These are phyloP conservation scores for Dothideomycetes sp. DNA, from an alignment of 2,329 filamentous ascomycete genomes.

Conservation along the genomic window DNA sequence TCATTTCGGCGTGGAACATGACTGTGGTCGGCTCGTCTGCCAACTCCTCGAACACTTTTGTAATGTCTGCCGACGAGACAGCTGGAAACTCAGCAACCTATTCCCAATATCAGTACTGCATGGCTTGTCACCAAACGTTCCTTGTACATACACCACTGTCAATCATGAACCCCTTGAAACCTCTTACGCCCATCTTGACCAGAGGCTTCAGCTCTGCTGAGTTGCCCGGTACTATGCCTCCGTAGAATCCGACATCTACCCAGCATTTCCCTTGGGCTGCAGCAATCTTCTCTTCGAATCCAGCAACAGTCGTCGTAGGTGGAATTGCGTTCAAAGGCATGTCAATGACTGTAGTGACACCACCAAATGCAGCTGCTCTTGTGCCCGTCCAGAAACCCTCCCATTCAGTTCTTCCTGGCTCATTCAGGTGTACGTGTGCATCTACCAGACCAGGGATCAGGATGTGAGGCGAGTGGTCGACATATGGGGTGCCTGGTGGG, in stretches of 20 bases:
- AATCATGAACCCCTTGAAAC: slow-evolving; percentile 96
- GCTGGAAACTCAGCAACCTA: slow-evolving; percentile 93
- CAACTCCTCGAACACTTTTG: slow-evolving; percentile 67
- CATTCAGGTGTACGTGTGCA: slow-evolving; percentile 94
- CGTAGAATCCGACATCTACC: slow-evolving; percentile 98
- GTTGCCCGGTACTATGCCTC: slow-evolving; percentile 88
- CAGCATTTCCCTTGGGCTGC: slow-evolving; percentile 84
- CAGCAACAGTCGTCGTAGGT: slow-evolving; percentile 79
- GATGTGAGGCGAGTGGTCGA: slow-evolving; percentile 74
- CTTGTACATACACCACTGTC: slow-evolving; percentile 70
- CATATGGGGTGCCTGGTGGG: slow-evolving; percentile 60
- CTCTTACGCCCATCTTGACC: slow-evolving; percentile 75
- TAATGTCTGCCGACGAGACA: slow-evolving; percentile 69
- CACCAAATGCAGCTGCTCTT: slow-evolving; percentile 83
- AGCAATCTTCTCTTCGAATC: slow-evolving; percentile 72
- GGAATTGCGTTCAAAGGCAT: slow-evolving; percentile 98
- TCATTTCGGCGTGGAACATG: slow-evolving; percentile 99
- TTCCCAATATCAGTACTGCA: slow-evolving; percentile 11
- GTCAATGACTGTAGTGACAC: slow-evolving; percentile 92
- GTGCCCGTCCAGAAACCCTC: slow-evolving; percentile 96
- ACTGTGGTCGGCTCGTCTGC: slow-evolving; percentile 76
- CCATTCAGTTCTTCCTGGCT: slow-evolving; percentile 95
- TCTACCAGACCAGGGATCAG: slow-evolving; percentile 88
- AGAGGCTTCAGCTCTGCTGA: slow-evolving; percentile 65
- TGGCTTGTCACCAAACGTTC: neutral